Evolutionary conservation across 2,329 filamentous ascomycete species (phyloP).

Genomic region (Fusarium burgessii): DNA sequence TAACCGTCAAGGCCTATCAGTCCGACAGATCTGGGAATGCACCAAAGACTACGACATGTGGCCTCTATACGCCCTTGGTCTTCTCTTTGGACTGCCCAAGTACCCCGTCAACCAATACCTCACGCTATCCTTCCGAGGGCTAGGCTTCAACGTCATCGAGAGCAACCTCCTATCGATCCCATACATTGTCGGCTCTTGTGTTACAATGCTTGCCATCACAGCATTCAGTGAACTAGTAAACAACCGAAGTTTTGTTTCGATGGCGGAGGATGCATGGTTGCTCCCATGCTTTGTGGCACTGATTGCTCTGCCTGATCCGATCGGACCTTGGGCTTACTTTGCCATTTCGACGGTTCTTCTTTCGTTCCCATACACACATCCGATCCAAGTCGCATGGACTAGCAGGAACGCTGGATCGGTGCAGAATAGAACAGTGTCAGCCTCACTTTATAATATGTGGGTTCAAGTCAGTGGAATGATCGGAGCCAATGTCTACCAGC

Average conservation of each 20-base stretch:
- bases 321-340: background rate
- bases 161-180: slow-evolving; percentile 66
- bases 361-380: background rate
- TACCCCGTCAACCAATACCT: slow-evolving; percentile 62
- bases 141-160: slow-evolving; percentile 64
- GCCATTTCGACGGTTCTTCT: background rate
- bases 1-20: slow-evolving; percentile 62
- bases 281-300: slow-evolving; percentile 66
- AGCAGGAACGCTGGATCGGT: background rate
- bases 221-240: slow-evolving; percentile 63
- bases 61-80: slow-evolving; percentile 62
- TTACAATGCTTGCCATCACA: slow-evolving; percentile 53
- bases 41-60: slow-evolving; percentile 66
- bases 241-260: slow-evolving; percentile 61
- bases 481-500: slow-evolving; percentile 55
- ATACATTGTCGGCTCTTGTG: slow-evolving; percentile 60
- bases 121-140: slow-evolving; percentile 61
- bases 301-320: slow-evolving; percentile 49
- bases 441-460: slow-evolving; percentile 64
- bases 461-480: slow-evolving; percentile 56
- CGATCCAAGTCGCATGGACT: background rate
- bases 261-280: slow-evolving; percentile 64
- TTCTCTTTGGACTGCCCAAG: slow-evolving; percentile 61
- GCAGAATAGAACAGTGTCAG: slow-evolving; percentile 66
- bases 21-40: slow-evolving; percentile 58